Percentiles rank a stretch among this genome's conserved stretches.
Conservation (phyloP, 768 basidiomycete species). For the Lactarius akahatsu region DNA sequence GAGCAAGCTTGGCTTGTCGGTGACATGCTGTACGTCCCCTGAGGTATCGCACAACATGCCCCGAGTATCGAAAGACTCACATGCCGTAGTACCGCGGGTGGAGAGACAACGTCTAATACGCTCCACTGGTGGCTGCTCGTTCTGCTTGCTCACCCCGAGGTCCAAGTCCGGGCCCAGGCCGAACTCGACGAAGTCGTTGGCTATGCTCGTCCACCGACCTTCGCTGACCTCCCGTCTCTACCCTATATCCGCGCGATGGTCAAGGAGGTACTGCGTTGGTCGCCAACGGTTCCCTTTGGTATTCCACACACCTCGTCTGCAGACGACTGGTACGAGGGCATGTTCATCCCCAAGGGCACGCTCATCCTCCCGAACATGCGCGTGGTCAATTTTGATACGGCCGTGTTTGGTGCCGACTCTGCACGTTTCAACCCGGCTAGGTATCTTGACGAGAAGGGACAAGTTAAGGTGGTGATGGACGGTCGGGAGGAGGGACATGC, state of each 20-base stretch:
- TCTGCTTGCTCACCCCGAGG: neutral
- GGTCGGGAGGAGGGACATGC: neutral
- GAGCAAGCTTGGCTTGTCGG: constrained; percentile 24
- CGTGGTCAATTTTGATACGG: neutral
- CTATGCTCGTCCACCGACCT: neutral
- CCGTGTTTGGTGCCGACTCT: neutral
- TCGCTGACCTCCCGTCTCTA: neutral
- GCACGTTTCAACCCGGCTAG: neutral
- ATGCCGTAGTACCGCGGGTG: neutral
- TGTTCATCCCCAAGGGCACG: neutral
- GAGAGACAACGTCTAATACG: neutral
- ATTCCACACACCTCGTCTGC: neutral
- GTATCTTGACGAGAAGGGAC: neutral
- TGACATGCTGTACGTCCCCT: constrained; percentile 19
- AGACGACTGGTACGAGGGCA: neutral
- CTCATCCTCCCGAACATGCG: neutral
- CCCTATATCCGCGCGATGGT: neutral
- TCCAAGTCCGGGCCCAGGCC: neutral
- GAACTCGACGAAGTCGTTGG: neutral
- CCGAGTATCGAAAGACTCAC: too few relatives aligned
- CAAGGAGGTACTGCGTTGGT: neutral
- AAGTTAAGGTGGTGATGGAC: neutral
- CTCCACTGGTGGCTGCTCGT: neutral
- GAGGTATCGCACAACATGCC: too few relatives aligned
- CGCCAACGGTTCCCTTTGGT: constrained; percentile 8